Evolutionary conservation across 306 rosid species (phyloP).

Genomic region (Fragaria ananassa): DNA sequence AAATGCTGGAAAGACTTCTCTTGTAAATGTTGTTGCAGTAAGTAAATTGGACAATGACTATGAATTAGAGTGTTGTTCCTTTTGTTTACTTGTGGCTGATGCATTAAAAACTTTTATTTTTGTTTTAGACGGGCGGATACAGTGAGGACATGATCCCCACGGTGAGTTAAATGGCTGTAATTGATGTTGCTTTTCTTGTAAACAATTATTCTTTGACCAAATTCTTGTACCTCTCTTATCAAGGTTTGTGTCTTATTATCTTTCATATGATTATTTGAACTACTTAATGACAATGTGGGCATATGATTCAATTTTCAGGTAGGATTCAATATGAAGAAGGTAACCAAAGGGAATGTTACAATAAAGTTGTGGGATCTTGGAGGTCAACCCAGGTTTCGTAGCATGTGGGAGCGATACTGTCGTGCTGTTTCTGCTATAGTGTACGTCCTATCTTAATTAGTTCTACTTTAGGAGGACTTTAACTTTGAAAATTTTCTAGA

Average conservation of each 20-base stretch:
- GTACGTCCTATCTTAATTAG: conserved; percentile 42
- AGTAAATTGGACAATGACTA: conserved; percentile 33
- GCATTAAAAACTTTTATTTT: conserved; percentile 2
- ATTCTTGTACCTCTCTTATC: conserved; percentile 4
- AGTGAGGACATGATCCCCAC: conserved; percentile 99
- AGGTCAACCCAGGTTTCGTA: conserved; percentile 94
- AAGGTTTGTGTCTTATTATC: background rate
- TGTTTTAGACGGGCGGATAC: conserved; percentile 72
- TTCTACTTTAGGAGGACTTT: background rate
- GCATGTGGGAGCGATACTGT: conserved; percentile 97
- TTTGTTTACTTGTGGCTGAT: conserved; percentile 23
- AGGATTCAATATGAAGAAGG: conserved; percentile 91
- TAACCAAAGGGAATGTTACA: conserved; percentile 88
- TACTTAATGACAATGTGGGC: conserved; percentile 4
- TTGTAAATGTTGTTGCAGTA: conserved; percentile 86
- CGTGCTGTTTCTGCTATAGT: conserved; percentile 92
- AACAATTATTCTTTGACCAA: conserved; percentile 2
- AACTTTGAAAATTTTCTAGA: background rate
- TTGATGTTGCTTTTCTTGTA: background rate
- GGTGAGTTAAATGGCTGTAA: conserved; percentile 37
- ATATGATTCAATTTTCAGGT: conserved; percentile 52
- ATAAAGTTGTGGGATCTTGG: conserved; percentile 97
- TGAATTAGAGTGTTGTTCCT: background rate
- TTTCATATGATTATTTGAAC: conserved; percentile 6
- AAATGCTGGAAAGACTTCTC: conserved; percentile 94